phyloP scores from a whole-genome alignment of 2,329 filamentous ascomycete genomes.

The Huntiella moniliformis region DNA sequence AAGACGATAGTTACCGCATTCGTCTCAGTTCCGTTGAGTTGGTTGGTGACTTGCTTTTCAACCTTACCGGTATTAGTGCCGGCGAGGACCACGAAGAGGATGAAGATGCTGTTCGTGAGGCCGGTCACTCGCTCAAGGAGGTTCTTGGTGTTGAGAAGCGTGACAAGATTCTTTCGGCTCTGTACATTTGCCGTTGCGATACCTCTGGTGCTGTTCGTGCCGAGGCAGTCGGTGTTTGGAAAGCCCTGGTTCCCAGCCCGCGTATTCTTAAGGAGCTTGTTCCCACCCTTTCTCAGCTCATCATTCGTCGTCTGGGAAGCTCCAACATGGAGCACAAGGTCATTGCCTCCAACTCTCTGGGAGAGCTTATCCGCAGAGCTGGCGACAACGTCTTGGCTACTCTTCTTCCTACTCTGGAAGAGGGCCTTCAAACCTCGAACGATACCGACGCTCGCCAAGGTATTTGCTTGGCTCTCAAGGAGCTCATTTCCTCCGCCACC shows the following conservation, averaged over 20 bases:
- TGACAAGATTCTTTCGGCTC: constrained; percentile 88
- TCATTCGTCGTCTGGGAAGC: constrained; percentile 84
- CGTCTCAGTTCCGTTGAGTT: constrained; percentile 95
- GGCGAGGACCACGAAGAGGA: constrained; percentile 60
- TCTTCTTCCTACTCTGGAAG: constrained; percentile 76
- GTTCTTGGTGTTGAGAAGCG: constrained; percentile 89
- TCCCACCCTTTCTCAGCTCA: constrained; percentile 81
- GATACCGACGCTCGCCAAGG: constrained; percentile 90
- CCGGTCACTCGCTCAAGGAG: constrained; percentile 81
- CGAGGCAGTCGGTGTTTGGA: constrained; percentile 88
- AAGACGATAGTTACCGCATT: constrained; percentile 95
- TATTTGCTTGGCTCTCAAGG: constrained; percentile 88
- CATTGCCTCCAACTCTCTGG: constrained; percentile 90
- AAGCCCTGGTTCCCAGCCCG: constrained; percentile 82
- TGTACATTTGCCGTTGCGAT: constrained; percentile 96
- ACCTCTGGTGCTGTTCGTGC: constrained; percentile 80
- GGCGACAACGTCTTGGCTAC: constrained; percentile 82
- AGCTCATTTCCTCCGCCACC: constrained; percentile 78
- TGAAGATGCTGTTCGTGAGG: constrained; percentile 58
- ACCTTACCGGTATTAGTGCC: constrained; percentile 76
- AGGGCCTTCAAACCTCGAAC: constrained; percentile 70
- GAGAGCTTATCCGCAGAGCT: constrained; percentile 90
- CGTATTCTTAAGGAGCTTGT: constrained; percentile 88
- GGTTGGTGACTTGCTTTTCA: constrained; percentile 92
- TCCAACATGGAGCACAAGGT: constrained; percentile 98